phyloP scores from a whole-genome alignment of 495 filamentous ascomycete species.

The Annulohypoxylon moriforme region DNA sequence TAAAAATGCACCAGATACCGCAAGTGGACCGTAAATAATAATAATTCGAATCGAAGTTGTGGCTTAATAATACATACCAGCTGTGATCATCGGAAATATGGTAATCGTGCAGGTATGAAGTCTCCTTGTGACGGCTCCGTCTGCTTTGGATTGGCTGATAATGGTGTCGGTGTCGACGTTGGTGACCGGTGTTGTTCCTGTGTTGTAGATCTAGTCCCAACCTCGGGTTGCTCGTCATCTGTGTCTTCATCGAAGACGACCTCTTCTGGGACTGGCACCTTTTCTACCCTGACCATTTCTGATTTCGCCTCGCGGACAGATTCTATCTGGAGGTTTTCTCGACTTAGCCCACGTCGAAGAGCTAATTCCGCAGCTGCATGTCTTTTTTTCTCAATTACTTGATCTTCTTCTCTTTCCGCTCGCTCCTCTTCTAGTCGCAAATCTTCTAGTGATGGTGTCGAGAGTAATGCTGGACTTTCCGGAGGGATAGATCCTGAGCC shows the following conservation, averaged over 20 bases:
- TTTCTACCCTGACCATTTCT: slow-evolving; percentile 43
- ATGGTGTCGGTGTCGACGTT: not conserved
- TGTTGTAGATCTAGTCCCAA: slow-evolving; percentile 7
- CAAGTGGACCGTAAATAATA: not conserved
- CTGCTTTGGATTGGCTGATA: slow-evolving; percentile 6
- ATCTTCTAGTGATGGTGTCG: slow-evolving; percentile 72
- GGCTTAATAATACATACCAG: not conserved
- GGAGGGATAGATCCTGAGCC: slow-evolving; percentile 50
- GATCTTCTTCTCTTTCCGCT: slow-evolving; percentile 74
- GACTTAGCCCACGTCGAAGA: slow-evolving; percentile 71
- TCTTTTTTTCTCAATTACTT: slow-evolving; percentile 74
- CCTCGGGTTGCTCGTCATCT: slow-evolving; percentile 37
- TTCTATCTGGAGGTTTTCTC: slow-evolving; percentile 45
- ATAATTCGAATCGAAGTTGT: not conserved
- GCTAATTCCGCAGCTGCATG: slow-evolving; percentile 79
- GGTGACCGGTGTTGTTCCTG: slow-evolving; percentile 19
- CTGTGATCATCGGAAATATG: slow-evolving; percentile 41
- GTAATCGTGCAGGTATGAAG: slow-evolving; percentile 47
- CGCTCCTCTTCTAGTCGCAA: slow-evolving; percentile 81
- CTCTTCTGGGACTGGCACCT: slow-evolving; percentile 38
- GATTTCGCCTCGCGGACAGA: slow-evolving; percentile 48
- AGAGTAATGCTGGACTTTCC: slow-evolving; percentile 49
- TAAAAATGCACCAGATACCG: not conserved
- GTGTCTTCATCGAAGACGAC: slow-evolving; percentile 40
- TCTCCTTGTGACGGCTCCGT: slow-evolving; percentile 27